These are phyloP conservation scores for Abrus precatorius DNA, from an alignment of 306 rosid species.

Conservation along the genomic window DNA sequence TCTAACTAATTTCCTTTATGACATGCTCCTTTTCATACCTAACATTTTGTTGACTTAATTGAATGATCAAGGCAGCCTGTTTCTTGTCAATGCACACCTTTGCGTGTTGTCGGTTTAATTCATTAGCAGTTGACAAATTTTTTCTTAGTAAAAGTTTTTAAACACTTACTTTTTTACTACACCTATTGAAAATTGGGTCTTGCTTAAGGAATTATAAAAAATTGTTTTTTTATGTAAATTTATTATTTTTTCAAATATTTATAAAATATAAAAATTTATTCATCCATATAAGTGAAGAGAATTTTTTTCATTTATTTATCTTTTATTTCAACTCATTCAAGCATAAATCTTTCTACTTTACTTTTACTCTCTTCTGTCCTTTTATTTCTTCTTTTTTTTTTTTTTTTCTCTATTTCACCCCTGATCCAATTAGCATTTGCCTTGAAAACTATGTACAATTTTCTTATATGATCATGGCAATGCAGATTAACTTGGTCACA, in stretches of 20 bases:
- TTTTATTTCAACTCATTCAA: too few species aligned
- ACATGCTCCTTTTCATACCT: background rate
- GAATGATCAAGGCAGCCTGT: background rate
- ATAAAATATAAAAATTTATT: too few species aligned
- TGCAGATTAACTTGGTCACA: constrained; percentile 65
- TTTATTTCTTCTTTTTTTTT: too few species aligned
- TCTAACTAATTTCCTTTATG: background rate
- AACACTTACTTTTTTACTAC: background rate
- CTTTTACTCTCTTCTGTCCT: too few species aligned
- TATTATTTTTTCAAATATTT: too few species aligned
- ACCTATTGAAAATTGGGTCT: background rate
- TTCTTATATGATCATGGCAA: constrained; percentile 31
- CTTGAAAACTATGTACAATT: background rate
- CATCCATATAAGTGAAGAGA: too few species aligned
- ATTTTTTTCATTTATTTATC: too few species aligned
- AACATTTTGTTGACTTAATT: background rate
- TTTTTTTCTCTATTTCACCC: too few species aligned
- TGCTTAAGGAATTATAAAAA: too few species aligned
- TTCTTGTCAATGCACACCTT: background rate
- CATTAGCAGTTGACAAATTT: background rate
- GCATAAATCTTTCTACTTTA: too few species aligned
- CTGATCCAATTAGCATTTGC: too few species aligned
- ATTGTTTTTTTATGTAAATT: too few species aligned
- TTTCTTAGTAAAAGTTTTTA: background rate
- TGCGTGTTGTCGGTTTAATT: background rate